phyloP scores from a whole-genome alignment of 768 basidiomycete species.

The Boletus rubescentipes region DNA sequence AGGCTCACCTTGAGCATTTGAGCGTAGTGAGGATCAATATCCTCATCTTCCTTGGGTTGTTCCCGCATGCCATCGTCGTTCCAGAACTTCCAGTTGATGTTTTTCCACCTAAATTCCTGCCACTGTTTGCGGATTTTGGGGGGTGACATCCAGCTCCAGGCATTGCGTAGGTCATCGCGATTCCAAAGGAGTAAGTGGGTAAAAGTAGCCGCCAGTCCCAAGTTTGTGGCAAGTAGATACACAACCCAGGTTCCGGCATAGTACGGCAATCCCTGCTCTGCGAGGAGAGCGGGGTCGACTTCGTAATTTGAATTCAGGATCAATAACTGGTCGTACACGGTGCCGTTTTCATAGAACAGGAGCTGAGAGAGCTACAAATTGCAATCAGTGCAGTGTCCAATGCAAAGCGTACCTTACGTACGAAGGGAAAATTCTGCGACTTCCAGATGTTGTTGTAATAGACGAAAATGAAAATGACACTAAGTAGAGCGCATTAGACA shows the following conservation, averaged over 20 bases:
- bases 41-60: conserved; percentile 36
- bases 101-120: conserved; percentile 21
- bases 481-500: conserved; percentile 10
- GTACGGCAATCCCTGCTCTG: conserved; percentile 36
- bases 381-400: not conserved
- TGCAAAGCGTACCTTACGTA: conserved; percentile 23
- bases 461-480: conserved; percentile 34
- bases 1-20: conserved; percentile 45
- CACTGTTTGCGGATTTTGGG: conserved; percentile 28
- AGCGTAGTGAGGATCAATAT: conserved; percentile 54
- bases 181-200: conserved; percentile 56
- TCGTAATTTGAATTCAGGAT: conserved; percentile 54
- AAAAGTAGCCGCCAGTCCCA: conserved; percentile 45
- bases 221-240: conserved; percentile 15
- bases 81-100: conserved; percentile 43
- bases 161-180: conserved; percentile 43
- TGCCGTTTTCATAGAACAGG: conserved; percentile 52
- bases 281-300: conserved; percentile 50
- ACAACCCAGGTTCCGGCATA: conserved; percentile 31
- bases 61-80: conserved; percentile 14
- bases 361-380: conserved; percentile 42
- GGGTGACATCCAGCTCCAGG: conserved; percentile 48
- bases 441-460: conserved; percentile 56
- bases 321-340: conserved; percentile 48
- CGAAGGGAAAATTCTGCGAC: conserved; percentile 59